Conservation (phyloP, 805 yeast genomes). For the Candida peoriensis region DNA sequence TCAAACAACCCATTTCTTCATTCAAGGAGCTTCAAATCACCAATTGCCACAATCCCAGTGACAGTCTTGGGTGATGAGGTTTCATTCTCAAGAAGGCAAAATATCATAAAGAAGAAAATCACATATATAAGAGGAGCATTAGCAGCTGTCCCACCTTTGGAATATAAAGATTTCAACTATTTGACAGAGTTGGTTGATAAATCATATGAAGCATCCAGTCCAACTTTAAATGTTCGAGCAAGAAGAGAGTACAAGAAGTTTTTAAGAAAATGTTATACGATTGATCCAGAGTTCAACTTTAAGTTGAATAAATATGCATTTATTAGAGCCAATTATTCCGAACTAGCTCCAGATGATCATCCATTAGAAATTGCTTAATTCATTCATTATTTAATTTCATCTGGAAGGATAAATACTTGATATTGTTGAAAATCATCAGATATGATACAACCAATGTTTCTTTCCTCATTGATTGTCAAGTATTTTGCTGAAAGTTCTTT, state of each 20-base stretch:
- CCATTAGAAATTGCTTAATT: not conserved
- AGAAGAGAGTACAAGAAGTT: slow-evolving; percentile 22
- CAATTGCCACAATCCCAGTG: slow-evolving; percentile 17
- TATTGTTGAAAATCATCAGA: slow-evolving; percentile 26
- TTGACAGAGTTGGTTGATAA: slow-evolving; percentile 13
- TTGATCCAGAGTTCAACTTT: slow-evolving; percentile 13
- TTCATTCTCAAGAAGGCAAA: slow-evolving; percentile 14
- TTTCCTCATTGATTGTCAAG: slow-evolving; percentile 25
- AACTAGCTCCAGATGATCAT: slow-evolving; percentile 6
- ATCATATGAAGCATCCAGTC: slow-evolving; percentile 1
- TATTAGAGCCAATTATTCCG: slow-evolving; percentile 6
- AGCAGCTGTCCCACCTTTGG: slow-evolving; percentile 18
- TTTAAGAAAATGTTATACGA: slow-evolving; percentile 16
- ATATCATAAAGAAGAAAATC: slow-evolving; percentile 18
- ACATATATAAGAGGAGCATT: slow-evolving; percentile 15
- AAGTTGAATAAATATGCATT: slow-evolving; percentile 17
- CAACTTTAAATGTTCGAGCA: not conserved
- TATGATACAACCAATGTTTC: slow-evolving; percentile 32
- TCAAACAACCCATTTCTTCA: slow-evolving; percentile 8
- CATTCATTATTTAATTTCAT: no score
- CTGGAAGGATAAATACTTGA: slow-evolving; percentile 2
- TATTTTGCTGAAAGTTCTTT: slow-evolving; percentile 19
- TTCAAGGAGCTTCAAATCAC: slow-evolving; percentile 13
- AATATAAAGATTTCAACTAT: slow-evolving; percentile 10
- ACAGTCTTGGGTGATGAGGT: slow-evolving; percentile 18